These are phyloP conservation scores for Moringa oleifera DNA, from an alignment of 345 rosid genomes.

Conservation along the genomic window DNA sequence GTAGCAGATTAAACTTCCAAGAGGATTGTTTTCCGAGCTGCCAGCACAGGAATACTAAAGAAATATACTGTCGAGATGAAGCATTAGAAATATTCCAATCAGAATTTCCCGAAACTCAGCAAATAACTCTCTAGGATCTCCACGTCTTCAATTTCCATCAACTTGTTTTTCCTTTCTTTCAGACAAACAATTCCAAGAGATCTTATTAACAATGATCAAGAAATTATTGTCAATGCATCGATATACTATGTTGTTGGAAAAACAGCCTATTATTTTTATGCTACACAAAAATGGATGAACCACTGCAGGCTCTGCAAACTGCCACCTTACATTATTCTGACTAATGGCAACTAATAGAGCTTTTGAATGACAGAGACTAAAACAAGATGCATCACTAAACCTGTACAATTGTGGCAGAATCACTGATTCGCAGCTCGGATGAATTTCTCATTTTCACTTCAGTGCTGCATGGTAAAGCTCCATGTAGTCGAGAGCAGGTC, in stretches of 20 bases:
- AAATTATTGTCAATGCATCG: neutral
- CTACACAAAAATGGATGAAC: constrained; percentile 22
- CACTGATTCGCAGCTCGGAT: neutral
- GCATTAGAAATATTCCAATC: neutral
- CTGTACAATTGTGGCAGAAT: constrained; percentile 28
- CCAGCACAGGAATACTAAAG: neutral
- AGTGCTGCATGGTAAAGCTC: constrained; percentile 89
- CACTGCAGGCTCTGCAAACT: neutral
- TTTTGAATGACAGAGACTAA: neutral
- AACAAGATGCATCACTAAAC: constrained; percentile 8
- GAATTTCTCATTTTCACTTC: constrained; percentile 31
- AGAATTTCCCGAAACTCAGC: neutral
- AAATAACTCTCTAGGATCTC: no score
- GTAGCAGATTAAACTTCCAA: no score
- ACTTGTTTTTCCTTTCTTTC: neutral
- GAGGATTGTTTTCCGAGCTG: no score
- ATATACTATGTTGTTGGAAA: constrained; percentile 1
- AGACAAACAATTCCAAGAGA: neutral
- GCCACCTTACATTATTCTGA: neutral
- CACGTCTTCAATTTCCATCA: no score
- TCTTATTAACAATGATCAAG: neutral
- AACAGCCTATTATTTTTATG: constrained; percentile 13
- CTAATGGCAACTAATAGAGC: neutral
- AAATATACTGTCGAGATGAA: neutral
- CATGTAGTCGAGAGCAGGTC: constrained; percentile 91